Evolutionary conservation across 2,329 filamentous ascomycete genomes (phyloP).

Genomic region (Aspergillus vadensis): DNA sequence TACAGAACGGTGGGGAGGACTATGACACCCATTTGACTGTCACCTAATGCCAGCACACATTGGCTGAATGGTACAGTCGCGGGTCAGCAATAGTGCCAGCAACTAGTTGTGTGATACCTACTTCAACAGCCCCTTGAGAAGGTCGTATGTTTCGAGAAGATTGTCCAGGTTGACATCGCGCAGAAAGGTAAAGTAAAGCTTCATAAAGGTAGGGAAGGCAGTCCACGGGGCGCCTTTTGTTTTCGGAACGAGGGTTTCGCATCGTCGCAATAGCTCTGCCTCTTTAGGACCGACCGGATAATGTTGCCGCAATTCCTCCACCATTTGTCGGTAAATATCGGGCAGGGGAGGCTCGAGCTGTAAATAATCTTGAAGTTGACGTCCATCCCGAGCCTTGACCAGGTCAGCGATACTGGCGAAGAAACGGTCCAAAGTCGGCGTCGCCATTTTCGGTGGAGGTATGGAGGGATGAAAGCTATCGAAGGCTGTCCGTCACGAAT

Average conservation of each 20-base stretch:
- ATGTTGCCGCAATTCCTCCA: conserved; percentile 63
- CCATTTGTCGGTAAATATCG: conserved; percentile 68
- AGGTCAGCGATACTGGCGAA: conserved; percentile 64
- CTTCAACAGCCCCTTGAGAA: conserved; percentile 74
- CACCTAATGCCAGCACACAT: conserved; percentile 77
- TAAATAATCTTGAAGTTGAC: conserved; percentile 68
- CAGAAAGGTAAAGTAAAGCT: conserved; percentile 78
- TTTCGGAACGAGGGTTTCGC: conserved; percentile 65
- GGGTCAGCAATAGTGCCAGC: conserved; percentile 7
- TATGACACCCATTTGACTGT: conserved; percentile 76
- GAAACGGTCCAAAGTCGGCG: conserved; percentile 69
- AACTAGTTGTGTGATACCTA: conserved; percentile 47
- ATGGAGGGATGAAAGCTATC: background rate
- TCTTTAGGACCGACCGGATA: conserved; percentile 58
- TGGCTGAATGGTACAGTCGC: conserved; percentile 55
- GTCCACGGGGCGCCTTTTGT: conserved; percentile 71
- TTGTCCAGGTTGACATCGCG: conserved; percentile 77
- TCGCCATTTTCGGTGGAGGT: conserved; percentile 37
- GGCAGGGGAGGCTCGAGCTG: conserved; percentile 72
- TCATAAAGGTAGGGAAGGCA: conserved; percentile 76
- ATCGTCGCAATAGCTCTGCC: conserved; percentile 59
- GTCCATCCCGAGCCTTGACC: conserved; percentile 65
- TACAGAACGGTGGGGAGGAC: conserved; percentile 82
- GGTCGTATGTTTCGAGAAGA: conserved; percentile 71
- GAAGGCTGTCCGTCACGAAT: conserved; percentile 8